phyloP scores from a whole-genome alignment of 2,329 filamentous ascomycete species.

The Aplosporella prunicola region DNA sequence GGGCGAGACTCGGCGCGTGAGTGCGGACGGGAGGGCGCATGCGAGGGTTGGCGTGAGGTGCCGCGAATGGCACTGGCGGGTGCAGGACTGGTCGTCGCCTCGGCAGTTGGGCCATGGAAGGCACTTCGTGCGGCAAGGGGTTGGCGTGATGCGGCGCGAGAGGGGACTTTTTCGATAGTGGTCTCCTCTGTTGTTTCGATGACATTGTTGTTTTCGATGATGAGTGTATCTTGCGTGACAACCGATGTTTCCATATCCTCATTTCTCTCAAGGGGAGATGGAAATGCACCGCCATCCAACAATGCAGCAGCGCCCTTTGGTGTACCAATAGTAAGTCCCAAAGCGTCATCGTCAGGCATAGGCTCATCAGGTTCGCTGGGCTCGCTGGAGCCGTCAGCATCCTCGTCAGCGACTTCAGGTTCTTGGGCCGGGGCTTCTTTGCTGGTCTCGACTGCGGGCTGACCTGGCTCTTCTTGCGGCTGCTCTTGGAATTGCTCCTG shows the following conservation, averaged over 20 bases:
- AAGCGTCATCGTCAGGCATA: constrained; percentile 5
- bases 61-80: too few relatives aligned
- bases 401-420: too few relatives aligned
- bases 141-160: not conserved
- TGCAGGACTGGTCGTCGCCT: too few relatives aligned
- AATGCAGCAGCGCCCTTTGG: constrained; percentile 8
- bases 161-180: not conserved
- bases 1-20: not conserved
- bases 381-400: constrained; percentile 4
- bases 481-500: too few relatives aligned
- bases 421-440: not conserved
- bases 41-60: not conserved
- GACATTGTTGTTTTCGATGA: constrained; percentile 3
- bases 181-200: not conserved
- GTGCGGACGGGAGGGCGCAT: not conserved
- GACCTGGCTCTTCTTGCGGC: too few relatives aligned
- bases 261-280: too few relatives aligned
- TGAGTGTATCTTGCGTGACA: constrained; percentile 1
- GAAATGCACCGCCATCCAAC: not conserved
- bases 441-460: too few relatives aligned
- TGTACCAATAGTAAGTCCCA: constrained; percentile 7
- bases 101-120: too few relatives aligned
- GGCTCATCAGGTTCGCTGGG: constrained; percentile 5
- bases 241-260: not conserved
- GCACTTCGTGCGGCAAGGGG: too few relatives aligned